Evolutionary conservation across 306 rosid genomes (phyloP), one percentile per base, ranked within the genome.

Genomic region (Ormosia semicastrata): DNA sequence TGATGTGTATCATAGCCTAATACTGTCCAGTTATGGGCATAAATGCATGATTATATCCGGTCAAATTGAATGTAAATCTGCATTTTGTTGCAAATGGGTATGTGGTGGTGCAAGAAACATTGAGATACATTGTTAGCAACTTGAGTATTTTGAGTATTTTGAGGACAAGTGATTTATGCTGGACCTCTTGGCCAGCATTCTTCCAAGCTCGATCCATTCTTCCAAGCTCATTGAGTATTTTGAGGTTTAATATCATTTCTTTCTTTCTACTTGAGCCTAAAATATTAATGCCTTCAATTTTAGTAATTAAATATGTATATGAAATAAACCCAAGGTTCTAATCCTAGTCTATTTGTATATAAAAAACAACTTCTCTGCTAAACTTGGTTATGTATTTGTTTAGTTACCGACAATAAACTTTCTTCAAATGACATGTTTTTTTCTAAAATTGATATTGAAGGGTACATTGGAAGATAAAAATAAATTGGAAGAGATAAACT

Each of bases 131-230:
- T n/a, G n/a, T n/a, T n/a, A n/a, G n/a, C n/a, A n/a, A n/a, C n/a
- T n/a, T n/a, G n/a, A n/a, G n/a, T n/a, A n/a, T n/a, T n/a, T n/a
- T n/a, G n/a, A n/a, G n/a, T n/a, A n/a, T n/a, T n/a, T n/a, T n/a
- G 98, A 69, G 98, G 97, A 79, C 95, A 85, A 54, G 91, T 89
- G 47, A 89, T 84, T 32, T 94, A 92, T 65, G 92, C 91, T 1
- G 97, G 98, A 17, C 88, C 88, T 56, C 95, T 94, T 43, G 97
- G 98, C 40, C 90, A 39, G 62, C 86, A 81, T 14, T 94, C 97
- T 49, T 78, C n/a, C n/a, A n/a, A n/a, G n/a, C n/a, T n/a, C n/a
- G n/a, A n/a, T n/a, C n/a, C n/a, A n/a, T n/a, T n/a, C n/a, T n/a
- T n/a, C 82, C 64, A 85, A 81, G 77, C 95, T 94, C 59, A 78